phyloP scores from a whole-genome alignment of 148 eudicot species.

The Cornus kousa region DNA sequence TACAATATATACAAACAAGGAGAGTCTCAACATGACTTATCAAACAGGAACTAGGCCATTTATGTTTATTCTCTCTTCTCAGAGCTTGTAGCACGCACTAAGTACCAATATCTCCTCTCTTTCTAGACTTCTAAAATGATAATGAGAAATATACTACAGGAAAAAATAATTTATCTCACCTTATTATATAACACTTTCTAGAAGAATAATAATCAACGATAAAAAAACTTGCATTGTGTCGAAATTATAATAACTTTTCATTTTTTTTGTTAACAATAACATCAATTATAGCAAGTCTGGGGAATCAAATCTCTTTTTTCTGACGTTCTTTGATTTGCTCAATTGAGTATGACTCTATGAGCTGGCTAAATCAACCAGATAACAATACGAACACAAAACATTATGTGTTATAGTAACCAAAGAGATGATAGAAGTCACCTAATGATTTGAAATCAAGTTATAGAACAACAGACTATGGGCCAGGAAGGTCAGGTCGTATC shows the following conservation, averaged over 20 bases:
- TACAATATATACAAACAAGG: not conserved
- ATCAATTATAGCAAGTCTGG: not conserved
- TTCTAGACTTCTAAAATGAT: not conserved
- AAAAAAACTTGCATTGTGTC: no score
- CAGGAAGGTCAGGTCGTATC: no score
- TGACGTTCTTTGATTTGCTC: not conserved
- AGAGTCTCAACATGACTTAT: not conserved
- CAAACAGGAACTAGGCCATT: not conserved
- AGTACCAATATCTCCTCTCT: not conserved
- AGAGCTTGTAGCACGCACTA: not conserved
- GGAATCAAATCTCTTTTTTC: no score
- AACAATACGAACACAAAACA: not conserved
- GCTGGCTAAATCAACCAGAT: not conserved
- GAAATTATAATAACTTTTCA: no score
- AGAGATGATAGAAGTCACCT: not conserved
- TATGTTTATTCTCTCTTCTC: not conserved
- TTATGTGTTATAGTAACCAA: not conserved
- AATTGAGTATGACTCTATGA: not conserved
- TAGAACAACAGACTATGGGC: no score
- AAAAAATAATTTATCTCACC: no score
- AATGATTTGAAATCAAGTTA: not conserved
- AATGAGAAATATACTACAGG: no score
- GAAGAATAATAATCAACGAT: no score
- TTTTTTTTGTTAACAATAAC: not conserved
- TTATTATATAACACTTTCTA: no score